phyloP scores from a whole-genome alignment of 2,329 filamentous ascomycete species.

The Alternaria viburni region DNA sequence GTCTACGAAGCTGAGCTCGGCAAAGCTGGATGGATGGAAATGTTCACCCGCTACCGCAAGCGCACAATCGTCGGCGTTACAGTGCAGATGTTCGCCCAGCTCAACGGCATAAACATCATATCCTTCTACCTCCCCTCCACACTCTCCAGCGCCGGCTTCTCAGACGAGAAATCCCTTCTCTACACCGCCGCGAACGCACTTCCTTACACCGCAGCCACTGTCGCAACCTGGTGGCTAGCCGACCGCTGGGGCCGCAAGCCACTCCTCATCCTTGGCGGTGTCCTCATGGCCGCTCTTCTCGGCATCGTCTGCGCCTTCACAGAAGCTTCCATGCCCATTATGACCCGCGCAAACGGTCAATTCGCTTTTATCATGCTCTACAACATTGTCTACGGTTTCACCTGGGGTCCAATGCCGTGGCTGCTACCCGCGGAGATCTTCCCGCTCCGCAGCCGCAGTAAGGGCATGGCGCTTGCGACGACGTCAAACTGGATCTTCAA shows the following conservation, averaged over 20 bases:
- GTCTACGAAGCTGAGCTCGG: slow-evolving; percentile 46
- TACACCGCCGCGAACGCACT: slow-evolving; percentile 51
- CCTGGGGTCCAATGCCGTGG: slow-evolving; percentile 52
- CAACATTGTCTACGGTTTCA: slow-evolving; percentile 49
- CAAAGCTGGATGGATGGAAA: slow-evolving; percentile 46
- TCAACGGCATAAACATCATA: slow-evolving; percentile 54
- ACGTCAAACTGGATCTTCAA: slow-evolving; percentile 50
- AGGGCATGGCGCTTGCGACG: slow-evolving; percentile 51
- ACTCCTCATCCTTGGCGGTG: slow-evolving; percentile 40
- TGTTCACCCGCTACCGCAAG: slow-evolving; percentile 53
- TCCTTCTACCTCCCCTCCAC: slow-evolving; percentile 49
- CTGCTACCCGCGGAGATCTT: slow-evolving; percentile 46
- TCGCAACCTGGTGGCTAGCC: slow-evolving; percentile 50
- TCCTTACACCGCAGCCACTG: slow-evolving; percentile 50
- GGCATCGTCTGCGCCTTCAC: slow-evolving; percentile 50
- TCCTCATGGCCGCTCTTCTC: slow-evolving; percentile 45
- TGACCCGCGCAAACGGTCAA: slow-evolving; percentile 45
- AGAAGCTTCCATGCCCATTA: slow-evolving; percentile 37
- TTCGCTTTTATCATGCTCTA: slow-evolving; percentile 51
- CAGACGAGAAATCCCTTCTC: slow-evolving; percentile 48
- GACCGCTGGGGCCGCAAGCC: slow-evolving; percentile 52
- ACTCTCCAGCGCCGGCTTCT: slow-evolving; percentile 37
- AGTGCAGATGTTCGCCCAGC: slow-evolving; percentile 51
- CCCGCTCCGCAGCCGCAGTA: slow-evolving; percentile 48
- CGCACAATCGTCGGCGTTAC: slow-evolving; percentile 52